Conservation (phyloP, 2,329 filamentous ascomycete species). For the Lizonia empirigonia region DNA sequence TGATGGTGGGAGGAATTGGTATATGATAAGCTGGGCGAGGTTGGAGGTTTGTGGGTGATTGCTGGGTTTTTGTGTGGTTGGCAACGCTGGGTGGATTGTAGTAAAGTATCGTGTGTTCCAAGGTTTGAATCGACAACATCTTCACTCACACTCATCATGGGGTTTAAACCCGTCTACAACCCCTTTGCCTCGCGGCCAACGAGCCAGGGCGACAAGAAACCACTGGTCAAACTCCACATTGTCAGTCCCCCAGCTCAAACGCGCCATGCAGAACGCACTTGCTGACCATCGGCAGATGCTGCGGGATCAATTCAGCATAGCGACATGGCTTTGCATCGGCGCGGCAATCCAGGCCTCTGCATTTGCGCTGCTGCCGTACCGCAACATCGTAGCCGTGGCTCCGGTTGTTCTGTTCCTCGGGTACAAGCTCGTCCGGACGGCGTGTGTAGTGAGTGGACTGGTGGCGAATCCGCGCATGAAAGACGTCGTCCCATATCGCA, state of each 20-base stretch:
- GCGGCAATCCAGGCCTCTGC: conserved; percentile 10
- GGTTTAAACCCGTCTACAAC: background rate
- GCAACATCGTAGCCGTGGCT: conserved; percentile 17
- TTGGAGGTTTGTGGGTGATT: too few species aligned
- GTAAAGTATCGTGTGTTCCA: background rate
- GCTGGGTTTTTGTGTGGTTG: too few species aligned
- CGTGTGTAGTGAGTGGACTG: background rate
- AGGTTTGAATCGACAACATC: background rate
- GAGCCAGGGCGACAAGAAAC: background rate
- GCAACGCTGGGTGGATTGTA: too few species aligned
- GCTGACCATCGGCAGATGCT: background rate
- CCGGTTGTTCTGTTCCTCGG: conserved; percentile 12
- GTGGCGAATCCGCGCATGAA: background rate
- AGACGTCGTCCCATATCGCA: conserved; percentile 6
- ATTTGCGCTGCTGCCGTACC: conserved; percentile 12
- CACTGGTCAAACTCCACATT: background rate
- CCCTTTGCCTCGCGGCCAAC: conserved; percentile 1
- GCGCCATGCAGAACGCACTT: too few species aligned
- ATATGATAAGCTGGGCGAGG: too few species aligned
- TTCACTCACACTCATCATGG: background rate
- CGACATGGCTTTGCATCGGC: conserved; percentile 16
- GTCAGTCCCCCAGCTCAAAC: background rate
- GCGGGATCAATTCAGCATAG: conserved; percentile 14
- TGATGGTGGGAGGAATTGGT: too few species aligned
- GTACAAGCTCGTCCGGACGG: conserved; percentile 11